Percentiles rank a stretch among this genome's conserved stretches.
Conservation (phyloP, 2,329 filamentous ascomycete species). For the Aspergillus japonicus region DNA sequence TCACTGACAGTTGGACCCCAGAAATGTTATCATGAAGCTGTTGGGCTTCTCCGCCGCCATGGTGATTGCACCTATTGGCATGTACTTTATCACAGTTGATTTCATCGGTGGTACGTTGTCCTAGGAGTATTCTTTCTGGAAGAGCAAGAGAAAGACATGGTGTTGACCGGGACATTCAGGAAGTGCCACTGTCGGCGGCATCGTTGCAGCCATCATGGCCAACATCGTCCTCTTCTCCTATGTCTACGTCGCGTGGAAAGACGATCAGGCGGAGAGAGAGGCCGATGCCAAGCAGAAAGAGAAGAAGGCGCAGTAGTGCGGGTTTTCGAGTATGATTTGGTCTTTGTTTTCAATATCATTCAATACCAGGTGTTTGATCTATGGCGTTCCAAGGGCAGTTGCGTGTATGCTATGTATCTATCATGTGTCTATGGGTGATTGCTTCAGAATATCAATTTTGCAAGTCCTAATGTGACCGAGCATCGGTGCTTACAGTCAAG, state of each 20-base stretch:
- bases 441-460: not conserved
- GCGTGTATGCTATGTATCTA: conserved; percentile 1
- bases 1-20: conserved; percentile 34
- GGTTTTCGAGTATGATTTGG: not conserved
- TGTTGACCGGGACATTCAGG: conserved; percentile 53
- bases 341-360: not conserved
- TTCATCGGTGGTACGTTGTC: conserved; percentile 65
- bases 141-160: not conserved
- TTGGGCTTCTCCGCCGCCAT: conserved; percentile 89
- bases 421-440: not conserved
- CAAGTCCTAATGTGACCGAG: not conserved
- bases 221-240: conserved; percentile 92
- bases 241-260: conserved; percentile 84
- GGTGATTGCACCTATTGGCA: conserved; percentile 80
- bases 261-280: conserved; percentile 77
- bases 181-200: conserved; percentile 84
- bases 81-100: conserved; percentile 80
- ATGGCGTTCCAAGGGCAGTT: conserved; percentile 6
- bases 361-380: conserved; percentile 3
- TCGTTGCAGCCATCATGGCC: conserved; percentile 79
- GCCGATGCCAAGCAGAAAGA: conserved; percentile 59
- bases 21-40: conserved; percentile 85
- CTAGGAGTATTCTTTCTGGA: not conserved
- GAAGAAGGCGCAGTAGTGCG: conserved; percentile 45
- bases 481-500: not conserved